phyloP scores from a whole-genome alignment of 2,329 filamentous ascomycete genomes.

The Ilyonectria destructans region DNA sequence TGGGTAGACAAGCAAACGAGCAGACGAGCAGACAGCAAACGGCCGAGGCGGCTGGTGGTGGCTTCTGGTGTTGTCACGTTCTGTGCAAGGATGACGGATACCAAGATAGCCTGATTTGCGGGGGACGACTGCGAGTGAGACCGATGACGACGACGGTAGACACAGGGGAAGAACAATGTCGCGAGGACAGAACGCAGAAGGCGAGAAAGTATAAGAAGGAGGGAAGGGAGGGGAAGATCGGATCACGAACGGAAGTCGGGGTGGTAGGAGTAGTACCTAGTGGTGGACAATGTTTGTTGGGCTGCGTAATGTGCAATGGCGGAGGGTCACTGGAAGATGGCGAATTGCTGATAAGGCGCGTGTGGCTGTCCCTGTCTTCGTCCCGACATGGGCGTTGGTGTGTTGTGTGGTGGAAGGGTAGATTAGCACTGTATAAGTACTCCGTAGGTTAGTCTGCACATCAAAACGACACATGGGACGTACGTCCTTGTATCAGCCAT shows the following conservation, averaged over 20 bases:
- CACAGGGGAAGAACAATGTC: constrained; percentile 19
- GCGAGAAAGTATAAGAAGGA: constrained; percentile 6
- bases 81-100: constrained; percentile 36
- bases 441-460: background rate
- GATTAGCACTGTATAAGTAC: constrained; percentile 25
- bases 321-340: constrained; percentile 41
- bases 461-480: background rate
- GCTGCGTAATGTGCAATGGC: constrained; percentile 35
- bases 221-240: constrained; percentile 2
- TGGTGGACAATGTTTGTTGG: constrained; percentile 27
- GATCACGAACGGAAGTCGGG: constrained; percentile 15
- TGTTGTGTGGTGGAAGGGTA: constrained; percentile 16
- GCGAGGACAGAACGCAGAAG: constrained; percentile 2
- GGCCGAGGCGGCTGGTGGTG: background rate
- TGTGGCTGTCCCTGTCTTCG: constrained; percentile 6
- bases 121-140: constrained; percentile 29
- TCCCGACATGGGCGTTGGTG: constrained; percentile 23
- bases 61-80: constrained; percentile 32
- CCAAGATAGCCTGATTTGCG: constrained; percentile 24
- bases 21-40: constrained; percentile 7
- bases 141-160: constrained; percentile 32
- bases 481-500: constrained; percentile 6
- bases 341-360: constrained; percentile 45
- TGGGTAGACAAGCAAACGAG: background rate
- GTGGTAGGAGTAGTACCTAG: constrained; percentile 19